These are phyloP conservation scores for Stenocarpella maydis DNA, from an alignment of 2,329 filamentous ascomycete genomes.

Conservation along the genomic window DNA sequence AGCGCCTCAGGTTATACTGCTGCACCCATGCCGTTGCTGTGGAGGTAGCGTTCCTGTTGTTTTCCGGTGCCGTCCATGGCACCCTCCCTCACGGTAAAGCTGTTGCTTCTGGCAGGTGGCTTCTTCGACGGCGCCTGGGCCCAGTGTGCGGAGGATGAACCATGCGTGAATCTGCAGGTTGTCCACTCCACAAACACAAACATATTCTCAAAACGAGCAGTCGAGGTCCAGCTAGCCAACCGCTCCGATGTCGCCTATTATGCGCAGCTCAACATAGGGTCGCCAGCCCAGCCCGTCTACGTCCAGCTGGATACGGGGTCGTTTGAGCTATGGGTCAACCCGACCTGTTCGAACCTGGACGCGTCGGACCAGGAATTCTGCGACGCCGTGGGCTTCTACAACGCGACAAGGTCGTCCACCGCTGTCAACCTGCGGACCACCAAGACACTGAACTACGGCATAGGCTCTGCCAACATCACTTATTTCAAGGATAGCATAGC, in stretches of 20 bases:
- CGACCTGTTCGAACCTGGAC: constrained; percentile 59
- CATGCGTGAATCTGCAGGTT: constrained; percentile 51
- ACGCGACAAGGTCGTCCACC: constrained; percentile 52
- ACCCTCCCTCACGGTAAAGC: constrained; percentile 37
- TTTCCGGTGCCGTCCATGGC: constrained; percentile 42
- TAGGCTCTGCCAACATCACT: constrained; percentile 59
- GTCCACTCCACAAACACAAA: constrained; percentile 53
- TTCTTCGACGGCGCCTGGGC: constrained; percentile 34
- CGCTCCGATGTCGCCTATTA: constrained; percentile 64
- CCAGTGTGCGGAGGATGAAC: constrained; percentile 38
- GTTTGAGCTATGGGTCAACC: constrained; percentile 71
- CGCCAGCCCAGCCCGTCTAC: constrained; percentile 60
- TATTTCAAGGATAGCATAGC: constrained; percentile 57
- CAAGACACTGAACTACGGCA: constrained; percentile 58
- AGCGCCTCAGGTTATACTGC: not conserved
- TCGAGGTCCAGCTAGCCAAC: constrained; percentile 57
- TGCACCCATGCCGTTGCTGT: constrained; percentile 35
- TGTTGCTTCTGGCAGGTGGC: constrained; percentile 39
- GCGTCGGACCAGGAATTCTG: constrained; percentile 55
- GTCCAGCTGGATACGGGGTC: constrained; percentile 68
- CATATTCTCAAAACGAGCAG: constrained; percentile 52
- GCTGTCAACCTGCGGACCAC: constrained; percentile 43
- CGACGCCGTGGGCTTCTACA: constrained; percentile 54
- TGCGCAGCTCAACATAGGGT: constrained; percentile 58
- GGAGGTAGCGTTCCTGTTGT: constrained; percentile 32